Evolutionary conservation across 805 yeast genomes (phyloP).

Genomic region (Kazachstania psychrophila): DNA sequence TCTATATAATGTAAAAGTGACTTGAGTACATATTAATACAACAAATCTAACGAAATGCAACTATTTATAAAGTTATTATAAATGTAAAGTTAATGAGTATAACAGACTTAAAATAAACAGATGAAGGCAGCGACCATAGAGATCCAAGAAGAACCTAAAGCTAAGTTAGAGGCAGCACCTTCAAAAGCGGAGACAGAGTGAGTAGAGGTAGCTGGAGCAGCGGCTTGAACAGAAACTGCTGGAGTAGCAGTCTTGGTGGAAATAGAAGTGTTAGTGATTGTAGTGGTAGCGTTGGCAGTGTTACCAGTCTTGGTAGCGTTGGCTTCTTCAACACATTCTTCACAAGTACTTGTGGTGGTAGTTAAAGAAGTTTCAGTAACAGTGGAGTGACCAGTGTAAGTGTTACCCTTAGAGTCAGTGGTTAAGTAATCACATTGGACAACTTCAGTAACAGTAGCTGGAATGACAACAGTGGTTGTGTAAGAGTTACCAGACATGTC

Average conservation of each 20-base stretch:
- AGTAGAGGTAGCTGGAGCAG: constrained; percentile 1
- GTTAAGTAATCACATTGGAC: constrained; percentile 2
- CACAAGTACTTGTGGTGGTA: constrained; percentile 1
- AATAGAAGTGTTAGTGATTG: background rate
- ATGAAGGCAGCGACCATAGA: too few relatives aligned
- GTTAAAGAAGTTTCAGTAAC: constrained; percentile 2
- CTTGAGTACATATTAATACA: too few relatives aligned
- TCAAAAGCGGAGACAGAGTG: background rate
- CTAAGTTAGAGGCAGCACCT: constrained; percentile 6
- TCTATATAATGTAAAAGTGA: too few relatives aligned
- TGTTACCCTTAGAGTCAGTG: constrained; percentile 3
- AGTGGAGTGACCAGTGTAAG: constrained; percentile 3
- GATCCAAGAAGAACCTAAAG: background rate
- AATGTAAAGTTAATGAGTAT: too few relatives aligned
- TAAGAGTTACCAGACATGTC: constrained; percentile 2
- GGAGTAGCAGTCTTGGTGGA: constrained; percentile 1
- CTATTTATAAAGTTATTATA: too few relatives aligned
- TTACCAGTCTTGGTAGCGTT: background rate
- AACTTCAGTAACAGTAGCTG: constrained; percentile 2
- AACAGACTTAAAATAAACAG: too few relatives aligned
- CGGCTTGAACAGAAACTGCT: background rate
- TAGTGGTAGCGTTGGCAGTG: background rate
- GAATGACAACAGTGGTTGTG: constrained; percentile 2
- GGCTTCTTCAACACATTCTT: background rate
- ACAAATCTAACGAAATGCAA: too few relatives aligned